Evolutionary conservation across 148 eudicot genomes (phyloP), one percentile per base, ranked within the genome.

Genomic region (Fagopyrum homotropicum): DNA sequence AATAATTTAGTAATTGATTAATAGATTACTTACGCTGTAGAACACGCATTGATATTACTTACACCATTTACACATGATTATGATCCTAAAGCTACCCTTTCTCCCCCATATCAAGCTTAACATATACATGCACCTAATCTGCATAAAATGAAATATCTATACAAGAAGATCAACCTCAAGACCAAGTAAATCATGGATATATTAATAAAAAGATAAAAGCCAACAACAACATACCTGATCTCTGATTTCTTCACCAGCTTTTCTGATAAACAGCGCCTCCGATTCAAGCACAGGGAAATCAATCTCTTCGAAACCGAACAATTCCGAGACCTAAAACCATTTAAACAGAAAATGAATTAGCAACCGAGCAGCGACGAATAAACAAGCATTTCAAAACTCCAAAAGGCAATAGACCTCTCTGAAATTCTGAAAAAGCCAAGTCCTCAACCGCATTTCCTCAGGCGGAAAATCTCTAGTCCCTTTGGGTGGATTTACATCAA

Each of bases 401-500:
- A 45, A 50, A 44, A 46, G 4, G 7, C 9, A 4, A 47, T 9
- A 1, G 19, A 90, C 99, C 91, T 95, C 85, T 77, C 89, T 77
- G 73, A 95, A 95, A 63, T 93, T 79, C 60, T 82, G 80, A 54
- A 93, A 93, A 43, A 90, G 88, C 99, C 99, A 95, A 75, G 60
- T 86, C 3, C 99, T 82, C 16, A 95, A 82, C 50, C 99, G 89
- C 99, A 95, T 90, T 51, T 95, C 99, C 45, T 95, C 99, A 4
- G 99, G 99, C 0, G 96, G 93, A 77, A 95, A 95, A 77, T 95
- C 99, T 17, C 99, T 79, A 45, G 99, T 95, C 2, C 99, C 99
- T 83, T 84, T 92, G 4, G 99, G 99, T 35, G 99, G 99, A 78
- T 92, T 92, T 15, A 92, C 96, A 45, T 95, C 97, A 52, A 95